Base-by-base conservation (phyloP, 495 filamentous ascomycete species). In the Rhizodiscina lignyota region DNA sequence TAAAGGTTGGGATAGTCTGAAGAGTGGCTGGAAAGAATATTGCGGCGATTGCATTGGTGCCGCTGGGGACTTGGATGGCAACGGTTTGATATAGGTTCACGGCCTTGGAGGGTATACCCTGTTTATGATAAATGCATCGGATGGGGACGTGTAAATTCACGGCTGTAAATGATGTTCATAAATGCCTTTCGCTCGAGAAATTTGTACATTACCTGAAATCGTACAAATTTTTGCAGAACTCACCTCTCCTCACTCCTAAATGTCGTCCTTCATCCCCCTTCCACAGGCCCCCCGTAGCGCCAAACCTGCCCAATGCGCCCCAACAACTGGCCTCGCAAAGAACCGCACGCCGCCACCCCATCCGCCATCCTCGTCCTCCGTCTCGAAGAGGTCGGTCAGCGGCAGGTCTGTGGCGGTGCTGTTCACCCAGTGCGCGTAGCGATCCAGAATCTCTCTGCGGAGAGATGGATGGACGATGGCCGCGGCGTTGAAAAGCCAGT, bases 401-500 rank as follows among this genome's bases (percentile, higher is more conserved):
- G 58, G 46, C 5, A 47, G 29, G 45, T 61, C 56, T 5, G 52
- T 59, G 3, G 12, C 31, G 29, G 54, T 61, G 38, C 59, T 54
- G 35, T 61, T 61, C 21, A 61, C 17, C 58, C 58, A 61, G 24
- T 31, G 39, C 20, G 58, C 56, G 20, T 56, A 45, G 1, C 51
- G 31, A 19, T 47, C 49, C 34, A 56, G 19, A 22, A 61, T 58
- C 30, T 50, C 43, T 8, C n/a, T 24, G 17, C 58, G 48, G 1
- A 54, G 48, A 2, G 12, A 5, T 18, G 32, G 41, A 2, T 46
- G 49, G 0, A 56, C 54, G 1, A 61, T 56, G 21, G 58, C 48
- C 0, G 56, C 58, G 22, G 51, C 58, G 35, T 61, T 50, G 41
- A 61, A 59, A 35, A 51, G 50, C 58, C 58, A 61, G 43, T 61